phyloP scores from a whole-genome alignment of 139 green algal genomes.

The Auxenochlorella protothecoides region DNA sequence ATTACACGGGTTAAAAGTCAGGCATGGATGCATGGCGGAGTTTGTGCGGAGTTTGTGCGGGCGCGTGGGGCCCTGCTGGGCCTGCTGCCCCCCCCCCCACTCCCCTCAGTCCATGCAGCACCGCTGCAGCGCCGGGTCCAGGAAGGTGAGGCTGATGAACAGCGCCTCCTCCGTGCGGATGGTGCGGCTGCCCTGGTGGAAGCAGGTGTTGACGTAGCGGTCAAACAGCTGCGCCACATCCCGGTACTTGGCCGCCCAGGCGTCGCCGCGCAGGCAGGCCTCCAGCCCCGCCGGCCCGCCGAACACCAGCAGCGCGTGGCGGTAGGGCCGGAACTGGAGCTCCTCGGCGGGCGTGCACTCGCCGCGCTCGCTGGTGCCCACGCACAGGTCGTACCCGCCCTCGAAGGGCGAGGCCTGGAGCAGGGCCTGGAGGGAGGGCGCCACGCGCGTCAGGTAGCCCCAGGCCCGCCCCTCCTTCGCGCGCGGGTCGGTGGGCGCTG shows the following conservation, averaged over 20 bases:
- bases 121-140: conserved; percentile 24
- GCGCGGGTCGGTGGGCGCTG: conserved; percentile 39
- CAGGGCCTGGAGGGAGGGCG: conserved; percentile 40
- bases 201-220: conserved; percentile 80
- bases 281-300: conserved; percentile 65
- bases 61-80: no score
- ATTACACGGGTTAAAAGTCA: no score
- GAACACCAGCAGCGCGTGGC: conserved; percentile 69
- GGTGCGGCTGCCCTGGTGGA: conserved; percentile 67
- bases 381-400: conserved; percentile 60
- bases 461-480: conserved; percentile 62
- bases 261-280: conserved; percentile 18
- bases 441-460: conserved; percentile 76
- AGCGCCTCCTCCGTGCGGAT: conserved; percentile 79
- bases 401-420: conserved; percentile 42
- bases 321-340: conserved; percentile 49
- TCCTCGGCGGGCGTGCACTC: conserved; percentile 19
- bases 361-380: conserved; percentile 54
- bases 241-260: not conserved
- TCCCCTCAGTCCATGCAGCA: not conserved
- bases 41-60: no score
- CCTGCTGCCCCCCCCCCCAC: no score
- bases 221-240: conserved; percentile 5
- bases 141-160: conserved; percentile 50
- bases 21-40: no score